A percentile compares a stretch with the other conserved stretches of the same genome.
These are phyloP conservation scores for Allium fistulosum DNA, from an alignment of 106 monocot species.

Conservation along the genomic window DNA sequence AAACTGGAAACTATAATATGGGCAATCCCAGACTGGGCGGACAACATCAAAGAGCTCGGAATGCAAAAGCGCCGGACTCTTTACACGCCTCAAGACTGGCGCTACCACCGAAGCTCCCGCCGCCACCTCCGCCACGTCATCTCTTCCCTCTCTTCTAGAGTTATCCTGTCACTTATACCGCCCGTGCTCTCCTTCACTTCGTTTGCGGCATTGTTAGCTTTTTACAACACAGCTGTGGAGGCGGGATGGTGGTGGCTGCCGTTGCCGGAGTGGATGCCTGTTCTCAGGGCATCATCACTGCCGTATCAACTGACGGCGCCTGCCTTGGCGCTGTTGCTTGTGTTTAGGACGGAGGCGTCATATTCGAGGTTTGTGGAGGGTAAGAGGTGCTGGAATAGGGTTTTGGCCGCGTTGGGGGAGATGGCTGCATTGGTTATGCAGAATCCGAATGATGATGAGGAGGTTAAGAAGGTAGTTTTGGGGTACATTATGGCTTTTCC, in stretches of 20 bases:
- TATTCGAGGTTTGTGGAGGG: conserved; percentile 90
- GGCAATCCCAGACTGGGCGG: conserved; percentile 57
- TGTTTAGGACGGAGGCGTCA: conserved; percentile 91
- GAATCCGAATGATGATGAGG: neutral
- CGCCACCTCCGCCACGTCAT: conserved; percentile 88
- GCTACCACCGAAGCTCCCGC: conserved; percentile 77
- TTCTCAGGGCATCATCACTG: conserved; percentile 49
- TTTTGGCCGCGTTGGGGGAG: conserved; percentile 45
- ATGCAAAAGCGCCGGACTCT: conserved; percentile 38
- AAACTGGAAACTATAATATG: neutral
- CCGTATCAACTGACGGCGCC: conserved; percentile 91
- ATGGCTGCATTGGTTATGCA: conserved; percentile 56
- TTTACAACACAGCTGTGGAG: conserved; percentile 60
- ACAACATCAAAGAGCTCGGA: conserved; percentile 64
- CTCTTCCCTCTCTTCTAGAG: conserved; percentile 70
- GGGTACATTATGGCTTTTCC: conserved; percentile 86
- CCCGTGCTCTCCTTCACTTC: conserved; percentile 60
- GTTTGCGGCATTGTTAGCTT: conserved; percentile 33
- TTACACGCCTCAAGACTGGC: conserved; percentile 65
- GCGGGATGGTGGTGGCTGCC: conserved; percentile 1
- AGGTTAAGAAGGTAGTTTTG: conserved; percentile 33
- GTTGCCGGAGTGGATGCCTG: conserved; percentile 34
- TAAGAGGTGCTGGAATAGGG: conserved; percentile 69
- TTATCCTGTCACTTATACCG: conserved; percentile 81
- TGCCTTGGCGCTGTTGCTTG: conserved; percentile 83